Evolutionary conservation across 2,329 filamentous ascomycete genomes (phyloP), one percentile per base, ranked within the genome.

Genomic region (Metarhizium rileyi): DNA sequence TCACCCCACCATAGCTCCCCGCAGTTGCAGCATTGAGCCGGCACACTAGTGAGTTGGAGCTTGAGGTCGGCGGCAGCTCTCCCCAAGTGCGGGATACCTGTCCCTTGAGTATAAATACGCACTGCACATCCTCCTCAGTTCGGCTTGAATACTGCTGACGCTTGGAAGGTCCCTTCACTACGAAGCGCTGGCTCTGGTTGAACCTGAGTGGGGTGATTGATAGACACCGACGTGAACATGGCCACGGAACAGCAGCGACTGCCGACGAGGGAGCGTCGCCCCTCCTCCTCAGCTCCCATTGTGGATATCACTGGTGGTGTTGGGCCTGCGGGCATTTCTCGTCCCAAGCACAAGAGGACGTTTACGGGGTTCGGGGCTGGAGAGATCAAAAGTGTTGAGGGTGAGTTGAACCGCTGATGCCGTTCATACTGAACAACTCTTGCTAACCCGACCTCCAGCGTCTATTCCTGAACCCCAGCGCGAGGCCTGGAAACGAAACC

Each of bases 291-390:
- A 57, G 87, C 87, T 59, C 90, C 90, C 44, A 84, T 96, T 59
- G 81, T 87, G 56, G 89, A 95, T 64, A 84, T 97, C 54, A 78
- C 87, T 67, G 90, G 90, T 56, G 84, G 87, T 18, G 81, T 96
- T 50, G 86, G 86, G n/a, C 89, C 90, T 38, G 84, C 84, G 40
- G 91, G 94, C 65, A 84, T 86, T 70, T 81, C 79, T 25, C 80
- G 93, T 53, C 93, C 93, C 43, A 98, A 97, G 73, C 93, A 98
- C 74, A 96, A 89, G 76, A 82, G 93, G 58, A 97, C 91, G n/a
- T 87, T 87, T 57, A 98, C 93, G 9, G 93, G 93, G 8, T 93
- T 97, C 64, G 90, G 90, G 30, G 79, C 90, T 26, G 75, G 80
- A 33, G 93, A 98, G 65, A 96, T 96, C 74, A 96, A 95, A 75